These are phyloP conservation scores for Zasmidium cellare DNA, from an alignment of 2,329 filamentous ascomycete species.

Conservation along the genomic window DNA sequence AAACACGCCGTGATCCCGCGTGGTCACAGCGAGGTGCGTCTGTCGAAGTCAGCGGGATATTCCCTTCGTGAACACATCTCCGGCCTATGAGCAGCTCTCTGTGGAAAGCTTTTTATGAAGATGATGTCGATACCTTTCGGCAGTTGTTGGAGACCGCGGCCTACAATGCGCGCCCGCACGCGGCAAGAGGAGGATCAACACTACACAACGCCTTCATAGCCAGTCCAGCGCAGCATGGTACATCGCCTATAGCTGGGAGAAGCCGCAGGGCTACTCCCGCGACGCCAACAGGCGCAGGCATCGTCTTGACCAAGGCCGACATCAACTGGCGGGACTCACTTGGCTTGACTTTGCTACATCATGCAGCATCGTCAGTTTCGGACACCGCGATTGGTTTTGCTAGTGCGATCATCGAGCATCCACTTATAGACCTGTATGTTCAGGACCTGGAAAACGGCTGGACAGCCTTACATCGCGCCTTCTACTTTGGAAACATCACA, in stretches of 20 bases:
- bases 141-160: conserved; percentile 76
- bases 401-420: conserved; percentile 75
- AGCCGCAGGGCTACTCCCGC: conserved; percentile 42
- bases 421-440: conserved; percentile 77
- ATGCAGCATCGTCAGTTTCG: conserved; percentile 74
- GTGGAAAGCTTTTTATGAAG: conserved; percentile 95
- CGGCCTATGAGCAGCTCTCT: conserved; percentile 90
- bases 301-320: conserved; percentile 61
- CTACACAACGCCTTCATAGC: conserved; percentile 32
- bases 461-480: conserved; percentile 88
- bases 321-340: conserved; percentile 81
- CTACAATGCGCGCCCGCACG: conserved; percentile 53
- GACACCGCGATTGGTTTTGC: conserved; percentile 73
- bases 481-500: conserved; percentile 86
- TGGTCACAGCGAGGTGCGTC: conserved; percentile 87
- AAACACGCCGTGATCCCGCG: conserved; percentile 84
- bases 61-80: conserved; percentile 34
- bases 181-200: conserved; percentile 43
- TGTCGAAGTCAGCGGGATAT: conserved; percentile 55
- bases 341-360: conserved; percentile 81
- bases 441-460: conserved; percentile 93
- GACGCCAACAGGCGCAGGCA: conserved; percentile 45
- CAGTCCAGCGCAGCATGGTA: conserved; percentile 47
- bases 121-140: conserved; percentile 95
- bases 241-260: conserved; percentile 46